phyloP scores from a whole-genome alignment of 1,284 basidiomycete species.

The Pseudozyma flocculosa region DNA sequence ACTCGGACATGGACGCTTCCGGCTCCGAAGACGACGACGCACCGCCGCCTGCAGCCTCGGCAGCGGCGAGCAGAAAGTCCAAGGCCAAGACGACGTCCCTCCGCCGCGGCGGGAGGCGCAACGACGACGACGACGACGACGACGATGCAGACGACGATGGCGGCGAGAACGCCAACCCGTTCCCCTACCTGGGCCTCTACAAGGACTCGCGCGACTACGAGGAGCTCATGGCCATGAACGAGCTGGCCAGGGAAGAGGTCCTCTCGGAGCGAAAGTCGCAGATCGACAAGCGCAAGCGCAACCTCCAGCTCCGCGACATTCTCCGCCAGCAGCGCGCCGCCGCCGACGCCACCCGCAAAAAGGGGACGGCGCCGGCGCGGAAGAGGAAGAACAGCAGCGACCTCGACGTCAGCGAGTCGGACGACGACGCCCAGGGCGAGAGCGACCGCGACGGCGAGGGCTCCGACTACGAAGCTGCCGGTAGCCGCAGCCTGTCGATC shows the following conservation, averaged over 20 bases:
- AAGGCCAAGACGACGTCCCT: too few species aligned
- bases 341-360: slow-evolving; percentile 28
- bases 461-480: slow-evolving; percentile 73
- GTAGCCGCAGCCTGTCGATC: slow-evolving; percentile 58
- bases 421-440: slow-evolving; percentile 51
- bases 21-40: slow-evolving; percentile 18
- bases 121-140: slow-evolving; percentile 5
- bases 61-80: too few species aligned
- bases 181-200: slow-evolving; percentile 87
- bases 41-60: too few species aligned
- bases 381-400: slow-evolving; percentile 6
- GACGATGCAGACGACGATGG: slow-evolving; percentile 11
- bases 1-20: slow-evolving; percentile 23
- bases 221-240: slow-evolving; percentile 74
- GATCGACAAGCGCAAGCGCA: slow-evolving; percentile 74
- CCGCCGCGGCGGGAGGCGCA: neutral
- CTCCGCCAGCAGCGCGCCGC: slow-evolving; percentile 67
- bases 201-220: slow-evolving; percentile 78
- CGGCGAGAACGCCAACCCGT: slow-evolving; percentile 65
- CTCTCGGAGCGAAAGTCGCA: slow-evolving; percentile 77
- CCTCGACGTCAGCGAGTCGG: slow-evolving; percentile 8
- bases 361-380: slow-evolving; percentile 7
- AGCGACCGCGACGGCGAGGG: slow-evolving; percentile 67
- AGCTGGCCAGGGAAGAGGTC: slow-evolving; percentile 83
- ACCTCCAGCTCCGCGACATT: slow-evolving; percentile 73